Percentiles rank a stretch among this genome's conserved stretches.
Evolutionary conservation across 768 basidiomycete genomes (phyloP).

Genomic region (Naganishia vaughanmartiniae): DNA sequence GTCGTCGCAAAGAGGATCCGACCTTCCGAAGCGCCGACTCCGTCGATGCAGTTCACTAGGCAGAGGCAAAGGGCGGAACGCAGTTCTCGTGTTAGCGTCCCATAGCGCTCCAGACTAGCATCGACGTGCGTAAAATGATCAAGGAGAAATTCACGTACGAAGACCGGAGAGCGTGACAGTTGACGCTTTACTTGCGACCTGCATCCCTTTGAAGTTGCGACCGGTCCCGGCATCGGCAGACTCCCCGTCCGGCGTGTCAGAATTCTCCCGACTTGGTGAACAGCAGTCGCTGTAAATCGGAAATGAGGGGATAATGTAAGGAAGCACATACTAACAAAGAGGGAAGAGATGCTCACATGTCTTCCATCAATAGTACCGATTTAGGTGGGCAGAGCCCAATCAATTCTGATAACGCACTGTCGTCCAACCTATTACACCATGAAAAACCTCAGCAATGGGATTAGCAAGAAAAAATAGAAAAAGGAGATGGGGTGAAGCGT

Average conservation of each 20-base stretch:
- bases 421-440: slow-evolving; percentile 53
- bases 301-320: neutral
- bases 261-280: slow-evolving; percentile 26
- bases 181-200: slow-evolving; percentile 29
- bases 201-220: slow-evolving; percentile 14
- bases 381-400: slow-evolving; percentile 83
- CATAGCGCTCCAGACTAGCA: no score
- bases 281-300: slow-evolving; percentile 31
- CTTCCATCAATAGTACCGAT: slow-evolving; percentile 83
- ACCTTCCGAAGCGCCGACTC: slow-evolving; percentile 81
- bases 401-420: slow-evolving; percentile 76
- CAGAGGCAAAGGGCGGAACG: neutral
- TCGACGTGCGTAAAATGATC: no score
- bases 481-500: slow-evolving; percentile 1
- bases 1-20: slow-evolving; percentile 72
- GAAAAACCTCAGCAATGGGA: neutral
- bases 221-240: neutral
- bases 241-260: neutral
- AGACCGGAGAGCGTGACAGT: slow-evolving; percentile 45
- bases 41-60: slow-evolving; percentile 74
- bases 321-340: neutral
- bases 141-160: slow-evolving; percentile 32
- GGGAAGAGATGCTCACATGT: slow-evolving; percentile 56
- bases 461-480: neutral
- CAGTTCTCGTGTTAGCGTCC: no score